Evolutionary conservation across 2,329 filamentous ascomycete genomes (phyloP).

Genomic region (Colletotrichum sp.): DNA sequence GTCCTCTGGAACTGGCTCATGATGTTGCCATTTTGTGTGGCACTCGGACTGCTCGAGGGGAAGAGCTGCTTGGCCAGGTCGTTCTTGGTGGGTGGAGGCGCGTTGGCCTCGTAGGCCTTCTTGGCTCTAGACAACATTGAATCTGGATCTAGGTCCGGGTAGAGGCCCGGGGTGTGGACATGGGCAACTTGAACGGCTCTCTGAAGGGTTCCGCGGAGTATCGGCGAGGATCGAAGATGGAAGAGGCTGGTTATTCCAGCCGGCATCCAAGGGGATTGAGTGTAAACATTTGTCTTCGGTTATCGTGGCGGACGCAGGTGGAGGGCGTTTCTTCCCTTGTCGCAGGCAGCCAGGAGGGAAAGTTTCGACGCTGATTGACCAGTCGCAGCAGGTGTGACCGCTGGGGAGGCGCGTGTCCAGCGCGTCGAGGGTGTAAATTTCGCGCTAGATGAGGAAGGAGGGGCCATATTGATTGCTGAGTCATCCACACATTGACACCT

Average conservation of each 20-base stretch:
- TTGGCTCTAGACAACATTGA: conserved; percentile 42
- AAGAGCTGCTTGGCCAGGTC: conserved; percentile 58
- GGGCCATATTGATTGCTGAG: background rate
- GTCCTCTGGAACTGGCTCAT: conserved; percentile 53
- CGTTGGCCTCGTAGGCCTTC: conserved; percentile 42
- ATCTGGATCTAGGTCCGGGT: conserved; percentile 20
- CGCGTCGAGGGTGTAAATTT: conserved; percentile 3
- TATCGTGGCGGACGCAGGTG: background rate
- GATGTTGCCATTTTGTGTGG: conserved; percentile 50
- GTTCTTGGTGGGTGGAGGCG: conserved; percentile 34
- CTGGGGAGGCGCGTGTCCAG: background rate
- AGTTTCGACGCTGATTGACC: background rate
- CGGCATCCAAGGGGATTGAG: conserved; percentile 37
- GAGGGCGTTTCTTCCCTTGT: background rate
- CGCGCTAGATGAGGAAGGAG: background rate
- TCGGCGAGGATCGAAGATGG: conserved; percentile 41
- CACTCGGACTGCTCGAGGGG: conserved; percentile 59
- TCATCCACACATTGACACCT: background rate
- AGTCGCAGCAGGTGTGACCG: background rate
- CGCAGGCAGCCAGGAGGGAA: background rate
- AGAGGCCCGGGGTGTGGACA: conserved; percentile 23
- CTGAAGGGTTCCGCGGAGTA: conserved; percentile 29
- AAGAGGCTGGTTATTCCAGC: conserved; percentile 32
- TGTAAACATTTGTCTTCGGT: background rate
- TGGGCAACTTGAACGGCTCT: conserved; percentile 28